phyloP scores from a whole-genome alignment of 2,329 filamentous ascomycete species.

The Talaromyces piceae region DNA sequence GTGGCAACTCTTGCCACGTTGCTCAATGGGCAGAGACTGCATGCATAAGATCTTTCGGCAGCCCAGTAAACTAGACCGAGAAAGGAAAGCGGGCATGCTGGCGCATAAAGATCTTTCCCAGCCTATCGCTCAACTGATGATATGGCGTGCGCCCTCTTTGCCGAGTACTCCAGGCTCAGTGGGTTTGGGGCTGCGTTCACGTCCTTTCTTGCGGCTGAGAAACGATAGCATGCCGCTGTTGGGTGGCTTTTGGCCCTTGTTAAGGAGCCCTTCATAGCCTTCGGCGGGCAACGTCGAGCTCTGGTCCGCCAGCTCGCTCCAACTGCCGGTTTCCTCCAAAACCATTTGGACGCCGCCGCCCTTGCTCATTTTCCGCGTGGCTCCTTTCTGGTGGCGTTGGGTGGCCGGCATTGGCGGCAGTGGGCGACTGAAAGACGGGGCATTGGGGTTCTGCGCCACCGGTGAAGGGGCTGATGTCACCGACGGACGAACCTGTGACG shows the following conservation, averaged over 20 bases:
- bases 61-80: background rate
- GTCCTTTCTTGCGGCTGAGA: conserved; percentile 78
- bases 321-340: conserved; percentile 79
- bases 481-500: conserved; percentile 17
- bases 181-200: conserved; percentile 86
- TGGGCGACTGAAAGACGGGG: conserved; percentile 33
- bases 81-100: background rate
- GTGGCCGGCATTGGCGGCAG: conserved; percentile 29
- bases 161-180: conserved; percentile 89
- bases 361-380: conserved; percentile 65
- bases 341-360: conserved; percentile 85
- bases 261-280: conserved; percentile 39
- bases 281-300: conserved; percentile 67
- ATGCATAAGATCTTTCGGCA: background rate
- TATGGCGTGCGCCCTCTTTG: conserved; percentile 83
- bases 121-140: conserved; percentile 48
- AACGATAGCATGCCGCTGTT: conserved; percentile 80
- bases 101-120: background rate
- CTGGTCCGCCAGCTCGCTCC: conserved; percentile 82
- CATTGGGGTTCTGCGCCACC: conserved; percentile 18
- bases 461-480: conserved; percentile 17
- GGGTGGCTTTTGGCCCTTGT: conserved; percentile 39
- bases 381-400: conserved; percentile 46
- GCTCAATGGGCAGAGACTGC: background rate
- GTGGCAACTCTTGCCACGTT: background rate